Conservation (phyloP, 192 early-diverging fungal species). For the Rhizophagus sp. region DNA sequence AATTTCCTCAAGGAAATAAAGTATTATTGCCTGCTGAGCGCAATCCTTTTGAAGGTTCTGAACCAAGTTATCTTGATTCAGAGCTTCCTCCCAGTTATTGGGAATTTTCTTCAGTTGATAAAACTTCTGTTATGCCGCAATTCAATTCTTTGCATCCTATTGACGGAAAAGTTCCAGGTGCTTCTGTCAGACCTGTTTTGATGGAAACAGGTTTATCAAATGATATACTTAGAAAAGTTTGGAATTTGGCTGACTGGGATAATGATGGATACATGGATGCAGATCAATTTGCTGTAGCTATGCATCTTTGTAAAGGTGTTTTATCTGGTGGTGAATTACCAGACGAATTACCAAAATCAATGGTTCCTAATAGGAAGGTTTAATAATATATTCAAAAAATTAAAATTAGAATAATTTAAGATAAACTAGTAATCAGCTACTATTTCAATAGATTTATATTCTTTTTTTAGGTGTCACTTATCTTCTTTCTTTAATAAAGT, state of each 20-base stretch:
- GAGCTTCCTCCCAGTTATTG: constrained; percentile 52
- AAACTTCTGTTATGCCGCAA: constrained; percentile 42
- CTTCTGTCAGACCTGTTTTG: constrained; percentile 57
- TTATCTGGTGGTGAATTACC: constrained; percentile 49
- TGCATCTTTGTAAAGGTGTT: constrained; percentile 63
- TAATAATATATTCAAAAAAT: background rate
- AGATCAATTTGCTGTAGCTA: constrained; percentile 83
- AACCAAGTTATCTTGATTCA: background rate
- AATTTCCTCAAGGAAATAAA: constrained; percentile 76
- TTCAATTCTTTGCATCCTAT: constrained; percentile 55
- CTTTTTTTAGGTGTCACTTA: no score
- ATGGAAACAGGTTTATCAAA: constrained; percentile 67
- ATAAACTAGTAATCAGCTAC: no score
- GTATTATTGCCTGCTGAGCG: constrained; percentile 58
- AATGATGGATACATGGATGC: constrained; percentile 77
- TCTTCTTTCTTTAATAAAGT: no score
- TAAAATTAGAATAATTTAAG: no score
- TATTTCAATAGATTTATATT: no score
- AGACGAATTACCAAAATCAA: constrained; percentile 45
- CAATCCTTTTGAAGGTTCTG: constrained; percentile 53
- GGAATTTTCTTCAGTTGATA: constrained; percentile 58
- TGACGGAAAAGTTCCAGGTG: constrained; percentile 59
- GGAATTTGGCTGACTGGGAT: constrained; percentile 79
- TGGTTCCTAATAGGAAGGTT: constrained; percentile 39
- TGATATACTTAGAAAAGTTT: constrained; percentile 68